Conservation (phyloP, 805 yeast genomes). For the Nakazawaea peltata region DNA sequence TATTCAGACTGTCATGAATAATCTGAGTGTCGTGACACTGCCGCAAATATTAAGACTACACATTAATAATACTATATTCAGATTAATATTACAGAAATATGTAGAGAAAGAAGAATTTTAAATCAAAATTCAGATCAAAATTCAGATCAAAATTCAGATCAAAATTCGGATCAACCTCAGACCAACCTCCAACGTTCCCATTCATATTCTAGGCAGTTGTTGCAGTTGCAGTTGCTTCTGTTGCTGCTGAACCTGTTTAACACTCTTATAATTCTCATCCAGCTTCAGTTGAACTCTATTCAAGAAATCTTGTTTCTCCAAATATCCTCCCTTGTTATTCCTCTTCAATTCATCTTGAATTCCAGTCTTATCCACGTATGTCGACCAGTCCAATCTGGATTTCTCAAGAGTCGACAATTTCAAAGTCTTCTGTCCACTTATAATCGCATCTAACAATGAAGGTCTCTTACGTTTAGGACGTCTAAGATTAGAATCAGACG, state of each 20-base stretch:
- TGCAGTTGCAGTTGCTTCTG: not conserved
- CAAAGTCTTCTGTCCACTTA: constrained; percentile 58
- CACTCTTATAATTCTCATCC: constrained; percentile 41
- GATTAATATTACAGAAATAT: too few relatives aligned
- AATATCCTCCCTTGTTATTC: constrained; percentile 83
- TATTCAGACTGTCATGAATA: too few relatives aligned
- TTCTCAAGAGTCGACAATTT: constrained; percentile 90
- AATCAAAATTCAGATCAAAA: too few relatives aligned
- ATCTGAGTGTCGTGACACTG: too few relatives aligned
- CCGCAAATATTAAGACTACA: too few relatives aligned
- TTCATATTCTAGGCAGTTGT: not conserved
- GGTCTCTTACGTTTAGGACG: constrained; percentile 54
- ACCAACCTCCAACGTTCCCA: too few relatives aligned
- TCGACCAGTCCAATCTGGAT: constrained; percentile 90
- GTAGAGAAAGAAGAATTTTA: too few relatives aligned
- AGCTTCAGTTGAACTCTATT: constrained; percentile 58
- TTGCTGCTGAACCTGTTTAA: constrained; percentile 12
- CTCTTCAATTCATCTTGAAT: constrained; percentile 73
- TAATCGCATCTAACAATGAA: constrained; percentile 68
- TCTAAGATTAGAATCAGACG: too few relatives aligned
- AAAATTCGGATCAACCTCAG: too few relatives aligned
- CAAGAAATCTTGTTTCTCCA: constrained; percentile 88
- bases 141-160: too few relatives aligned
- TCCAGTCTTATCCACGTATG: constrained; percentile 81
- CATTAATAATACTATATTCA: too few relatives aligned